Evolutionary conservation across 106 monocot species (phyloP).

Genomic region (Dioscorea alata): DNA sequence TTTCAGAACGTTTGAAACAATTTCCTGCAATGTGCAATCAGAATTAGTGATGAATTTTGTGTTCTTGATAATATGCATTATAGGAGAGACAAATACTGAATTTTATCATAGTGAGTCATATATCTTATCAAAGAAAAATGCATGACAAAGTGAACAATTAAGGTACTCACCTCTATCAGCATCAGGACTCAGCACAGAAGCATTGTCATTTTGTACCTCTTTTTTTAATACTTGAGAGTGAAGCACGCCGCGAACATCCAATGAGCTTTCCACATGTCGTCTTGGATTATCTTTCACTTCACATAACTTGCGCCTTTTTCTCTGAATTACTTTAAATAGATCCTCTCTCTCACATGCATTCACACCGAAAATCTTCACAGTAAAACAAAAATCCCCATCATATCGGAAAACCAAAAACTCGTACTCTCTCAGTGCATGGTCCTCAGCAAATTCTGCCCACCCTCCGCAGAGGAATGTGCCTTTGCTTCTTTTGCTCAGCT

Average conservation of each 20-base stretch:
- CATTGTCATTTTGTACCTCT: not conserved
- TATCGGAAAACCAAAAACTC: slow-evolving; percentile 21
- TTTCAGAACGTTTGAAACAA: not conserved
- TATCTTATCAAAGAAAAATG: not conserved
- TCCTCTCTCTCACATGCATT: slow-evolving; percentile 26
- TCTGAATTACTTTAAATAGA: not conserved
- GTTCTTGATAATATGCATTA: no score
- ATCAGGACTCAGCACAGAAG: not conserved
- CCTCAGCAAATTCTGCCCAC: slow-evolving; percentile 22
- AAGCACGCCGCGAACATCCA: not conserved
- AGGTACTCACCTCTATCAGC: not conserved
- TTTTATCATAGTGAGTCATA: no score
- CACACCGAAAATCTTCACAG: slow-evolving; percentile 17
- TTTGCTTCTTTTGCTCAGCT: not conserved
- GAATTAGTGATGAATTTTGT: no score
- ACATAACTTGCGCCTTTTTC: not conserved
- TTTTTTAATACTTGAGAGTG: not conserved
- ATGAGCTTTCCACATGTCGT: not conserved
- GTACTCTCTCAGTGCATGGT: slow-evolving; percentile 10
- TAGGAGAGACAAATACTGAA: no score
- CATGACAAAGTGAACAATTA: not conserved
- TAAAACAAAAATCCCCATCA: slow-evolving; percentile 20
- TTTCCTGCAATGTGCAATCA: not conserved
- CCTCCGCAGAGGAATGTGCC: slow-evolving; percentile 13
- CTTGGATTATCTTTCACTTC: not conserved